Conservation (phyloP, 2,329 filamentous ascomycete genomes). For the Penicillium sp. region DNA sequence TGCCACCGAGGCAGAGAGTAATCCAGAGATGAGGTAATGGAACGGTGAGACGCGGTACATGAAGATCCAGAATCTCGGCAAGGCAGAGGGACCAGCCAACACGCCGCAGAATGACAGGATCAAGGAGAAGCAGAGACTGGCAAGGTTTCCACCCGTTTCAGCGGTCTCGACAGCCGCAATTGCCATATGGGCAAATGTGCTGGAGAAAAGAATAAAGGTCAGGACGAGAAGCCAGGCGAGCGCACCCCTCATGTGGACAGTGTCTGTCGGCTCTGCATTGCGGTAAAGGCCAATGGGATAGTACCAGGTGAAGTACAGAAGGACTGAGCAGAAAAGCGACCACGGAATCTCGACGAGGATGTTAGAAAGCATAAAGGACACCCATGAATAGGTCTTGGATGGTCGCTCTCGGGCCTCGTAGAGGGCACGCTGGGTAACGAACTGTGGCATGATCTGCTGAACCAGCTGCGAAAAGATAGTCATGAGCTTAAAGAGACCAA, state of each 20-base stretch:
- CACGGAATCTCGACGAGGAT: constrained; percentile 67
- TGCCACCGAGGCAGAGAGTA: constrained; percentile 6
- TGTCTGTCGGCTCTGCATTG: constrained; percentile 33
- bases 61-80: constrained; percentile 8
- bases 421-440: constrained; percentile 54
- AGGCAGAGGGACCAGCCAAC: not conserved
- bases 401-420: constrained; percentile 59
- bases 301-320: constrained; percentile 63
- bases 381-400: constrained; percentile 70
- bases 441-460: constrained; percentile 55
- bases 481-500: constrained; percentile 75
- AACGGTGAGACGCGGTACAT: constrained; percentile 11
- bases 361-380: constrained; percentile 65
- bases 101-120: constrained; percentile 6
- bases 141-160: constrained; percentile 45
- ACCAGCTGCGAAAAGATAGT: constrained; percentile 65
- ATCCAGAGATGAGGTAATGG: constrained; percentile 5
- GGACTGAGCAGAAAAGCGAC: constrained; percentile 53
- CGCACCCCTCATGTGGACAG: constrained; percentile 51
- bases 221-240: constrained; percentile 62
- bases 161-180: constrained; percentile 47
- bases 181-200: constrained; percentile 66
- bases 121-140: constrained; percentile 2
- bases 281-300: constrained; percentile 53
- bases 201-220: constrained; percentile 65